Conservation (phyloP, 2,329 filamentous ascomycete species). For the Xylaria hypoxylon region DNA sequence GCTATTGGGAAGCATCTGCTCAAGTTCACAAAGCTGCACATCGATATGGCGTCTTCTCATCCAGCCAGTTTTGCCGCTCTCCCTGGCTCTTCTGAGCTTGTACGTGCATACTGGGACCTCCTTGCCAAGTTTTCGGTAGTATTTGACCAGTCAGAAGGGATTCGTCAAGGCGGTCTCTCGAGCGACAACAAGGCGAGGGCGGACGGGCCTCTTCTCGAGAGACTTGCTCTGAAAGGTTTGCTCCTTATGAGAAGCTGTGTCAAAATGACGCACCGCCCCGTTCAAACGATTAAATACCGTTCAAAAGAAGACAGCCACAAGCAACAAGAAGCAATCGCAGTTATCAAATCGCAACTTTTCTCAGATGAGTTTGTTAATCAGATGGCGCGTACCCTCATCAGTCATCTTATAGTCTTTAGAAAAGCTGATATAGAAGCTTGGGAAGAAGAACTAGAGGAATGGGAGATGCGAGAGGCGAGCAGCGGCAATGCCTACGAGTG, state of each 20-base stretch:
- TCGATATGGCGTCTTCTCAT: constrained; percentile 84
- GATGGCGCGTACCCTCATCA: constrained; percentile 86
- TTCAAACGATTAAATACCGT: constrained; percentile 85
- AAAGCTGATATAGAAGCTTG: constrained; percentile 88
- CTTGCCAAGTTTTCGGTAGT: constrained; percentile 80
- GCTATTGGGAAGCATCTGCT: constrained; percentile 83
- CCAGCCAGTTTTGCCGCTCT: constrained; percentile 85
- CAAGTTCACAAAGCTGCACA: constrained; percentile 91
- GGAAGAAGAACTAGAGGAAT: constrained; percentile 95
- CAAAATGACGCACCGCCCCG: constrained; percentile 84
- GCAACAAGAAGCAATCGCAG: constrained; percentile 74
- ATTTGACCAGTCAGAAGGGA: constrained; percentile 72
- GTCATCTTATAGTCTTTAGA: constrained; percentile 88
- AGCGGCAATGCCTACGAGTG: constrained; percentile 90
- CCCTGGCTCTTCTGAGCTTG: constrained; percentile 80
- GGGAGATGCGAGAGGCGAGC: constrained; percentile 90
- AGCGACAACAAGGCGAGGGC: constrained; percentile 61
- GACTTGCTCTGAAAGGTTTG: constrained; percentile 84
- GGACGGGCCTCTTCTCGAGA: constrained; percentile 77
- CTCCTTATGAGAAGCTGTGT: constrained; percentile 84
- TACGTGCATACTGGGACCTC: constrained; percentile 86
- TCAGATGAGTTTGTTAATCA: constrained; percentile 81
- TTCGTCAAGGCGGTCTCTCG: constrained; percentile 59
- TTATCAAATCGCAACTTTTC: constrained; percentile 80
- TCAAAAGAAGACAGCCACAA: constrained; percentile 80